Conservation (phyloP, 1,284 basidiomycete species). For the Fomitiporia mediterranea region DNA sequence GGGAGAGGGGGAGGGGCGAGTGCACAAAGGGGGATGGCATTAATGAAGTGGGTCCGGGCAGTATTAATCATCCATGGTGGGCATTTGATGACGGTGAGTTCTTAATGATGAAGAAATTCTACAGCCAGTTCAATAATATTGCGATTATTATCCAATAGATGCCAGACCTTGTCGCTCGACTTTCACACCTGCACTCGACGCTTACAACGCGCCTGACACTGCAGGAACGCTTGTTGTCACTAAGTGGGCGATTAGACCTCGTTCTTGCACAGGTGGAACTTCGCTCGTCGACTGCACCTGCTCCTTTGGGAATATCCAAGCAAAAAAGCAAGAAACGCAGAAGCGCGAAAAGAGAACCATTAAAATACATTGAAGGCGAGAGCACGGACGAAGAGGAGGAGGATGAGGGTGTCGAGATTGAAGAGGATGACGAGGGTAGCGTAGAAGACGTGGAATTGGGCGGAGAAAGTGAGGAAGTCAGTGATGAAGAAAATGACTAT, state of each 20-base stretch:
- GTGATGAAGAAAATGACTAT: conserved; percentile 43
- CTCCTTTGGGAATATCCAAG: conserved; percentile 43
- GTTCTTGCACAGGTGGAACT: conserved; percentile 92
- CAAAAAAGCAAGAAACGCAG: conserved; percentile 31
- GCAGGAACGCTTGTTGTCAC: conserved; percentile 79
- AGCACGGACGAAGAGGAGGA: conserved; percentile 34
- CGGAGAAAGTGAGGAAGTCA: conserved; percentile 50
- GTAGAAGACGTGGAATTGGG: conserved; percentile 66
- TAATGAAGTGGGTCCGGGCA: conserved; percentile 87
- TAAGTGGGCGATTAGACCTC: conserved; percentile 90
- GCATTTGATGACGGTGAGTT: conserved; percentile 88
- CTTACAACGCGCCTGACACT: conserved; percentile 77
- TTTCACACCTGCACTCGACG: conserved; percentile 82
- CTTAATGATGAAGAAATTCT: too few relatives aligned
- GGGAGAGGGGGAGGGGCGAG: conserved; percentile 81
- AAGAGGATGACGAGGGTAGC: conserved; percentile 52
- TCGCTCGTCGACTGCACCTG: conserved; percentile 60
- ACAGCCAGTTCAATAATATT: conserved; percentile 15
- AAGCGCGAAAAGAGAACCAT: conserved; percentile 35
- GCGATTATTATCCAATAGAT: conserved; percentile 47
- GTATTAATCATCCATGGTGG: conserved; percentile 86
- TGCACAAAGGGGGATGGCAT: conserved; percentile 77
- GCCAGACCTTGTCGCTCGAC: conserved; percentile 78
- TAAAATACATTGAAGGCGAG: conserved; percentile 50
- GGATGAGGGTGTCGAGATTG: conserved; percentile 59